Base-by-base conservation (phyloP, 192 early-diverging fungal species). In the Backusella westeae region DNA sequence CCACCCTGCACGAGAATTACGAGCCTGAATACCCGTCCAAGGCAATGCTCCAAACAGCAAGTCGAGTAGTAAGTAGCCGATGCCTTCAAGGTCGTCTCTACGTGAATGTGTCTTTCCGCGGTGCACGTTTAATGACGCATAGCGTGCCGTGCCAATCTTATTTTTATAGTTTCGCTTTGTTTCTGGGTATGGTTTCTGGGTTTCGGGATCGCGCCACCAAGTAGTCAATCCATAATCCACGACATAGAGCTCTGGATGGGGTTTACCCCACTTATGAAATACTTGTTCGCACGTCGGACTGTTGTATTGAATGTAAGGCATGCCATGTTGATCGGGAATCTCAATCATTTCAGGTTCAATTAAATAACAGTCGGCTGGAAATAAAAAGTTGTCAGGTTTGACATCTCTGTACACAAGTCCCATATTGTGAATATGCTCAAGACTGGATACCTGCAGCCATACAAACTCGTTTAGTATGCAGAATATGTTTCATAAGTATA, bases 1-100 rank as follows among this genome's bases (percentile, higher is more conserved):
- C 88, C 95, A 96, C 21, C 95, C 95, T 78, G 93, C 88, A 67
- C 89, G 87, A 69, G 94, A 93, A 52, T 90, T 94, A 26, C 89
- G 85, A 5, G 95, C 95, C 75, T 93, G 90, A 29, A 96, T 84
- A 0, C 95, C 95, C 70, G 94, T 90, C 95, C 95, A 96, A 41
- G 95, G 94, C 19, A 96, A 82, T 12, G 80, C 81, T 4, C 94
- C 93, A 41, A 90, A 81, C 34, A 94, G 71, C 49, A 96, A 88
- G 68, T 96, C 95, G 36, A 96, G 68, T 39, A 96, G 87, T 39
- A 96, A 87, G 77, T 96, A 95, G 7, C 93, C 94, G 12, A 95
- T 78, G 17, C 91, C 89, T 77, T 96, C 94, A 44, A 96, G 82
- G 71, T 96, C 95, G 76, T 96, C 95, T 41, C 95, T 86, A 23